Evolutionary conservation across 495 filamentous ascomycete genomes (phyloP).

Genomic region (Sordaria brevicollis): DNA sequence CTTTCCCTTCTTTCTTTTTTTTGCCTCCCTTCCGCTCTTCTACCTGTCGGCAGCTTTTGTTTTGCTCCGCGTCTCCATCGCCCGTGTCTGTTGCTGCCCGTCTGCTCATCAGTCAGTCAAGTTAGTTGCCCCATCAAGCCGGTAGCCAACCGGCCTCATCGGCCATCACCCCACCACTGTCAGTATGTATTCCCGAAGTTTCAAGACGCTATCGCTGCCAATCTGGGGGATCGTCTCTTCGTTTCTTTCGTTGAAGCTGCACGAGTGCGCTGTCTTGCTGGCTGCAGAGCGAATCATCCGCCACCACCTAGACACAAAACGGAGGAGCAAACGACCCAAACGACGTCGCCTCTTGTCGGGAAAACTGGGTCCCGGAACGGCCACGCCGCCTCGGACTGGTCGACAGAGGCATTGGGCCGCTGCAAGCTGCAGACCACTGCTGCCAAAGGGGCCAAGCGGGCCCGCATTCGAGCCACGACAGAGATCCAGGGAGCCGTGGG

Average conservation of each 20-base stretch:
- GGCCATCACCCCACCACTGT: neutral
- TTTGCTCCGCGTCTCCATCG: slow-evolving; percentile 2
- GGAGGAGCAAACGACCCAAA: slow-evolving; percentile 10
- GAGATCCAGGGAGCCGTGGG: slow-evolving; percentile 20
- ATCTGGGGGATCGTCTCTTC: neutral
- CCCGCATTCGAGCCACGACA: slow-evolving; percentile 56
- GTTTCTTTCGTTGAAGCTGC: no score
- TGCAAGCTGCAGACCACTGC: slow-evolving; percentile 41
- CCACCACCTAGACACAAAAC: slow-evolving; percentile 6
- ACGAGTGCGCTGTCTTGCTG: neutral
- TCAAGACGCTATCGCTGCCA: neutral
- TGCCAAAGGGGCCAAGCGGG: slow-evolving; percentile 24
- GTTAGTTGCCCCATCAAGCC: neutral
- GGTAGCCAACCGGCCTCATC: neutral
- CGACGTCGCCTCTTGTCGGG: slow-evolving; percentile 3
- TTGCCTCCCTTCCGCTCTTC: neutral
- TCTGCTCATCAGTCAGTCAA: neutral
- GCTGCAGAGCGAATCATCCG: slow-evolving; percentile 12
- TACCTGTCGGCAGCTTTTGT: neutral
- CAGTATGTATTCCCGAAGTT: neutral
- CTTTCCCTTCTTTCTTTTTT: neutral
- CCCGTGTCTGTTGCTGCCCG: neutral
- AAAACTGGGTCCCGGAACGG: slow-evolving; percentile 20
- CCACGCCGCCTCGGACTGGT: slow-evolving; percentile 31
- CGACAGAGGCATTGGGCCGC: slow-evolving; percentile 35